Base-by-base conservation (phyloP, 2,329 filamentous ascomycete species). In the Neopestalotiopsis rosae region DNA sequence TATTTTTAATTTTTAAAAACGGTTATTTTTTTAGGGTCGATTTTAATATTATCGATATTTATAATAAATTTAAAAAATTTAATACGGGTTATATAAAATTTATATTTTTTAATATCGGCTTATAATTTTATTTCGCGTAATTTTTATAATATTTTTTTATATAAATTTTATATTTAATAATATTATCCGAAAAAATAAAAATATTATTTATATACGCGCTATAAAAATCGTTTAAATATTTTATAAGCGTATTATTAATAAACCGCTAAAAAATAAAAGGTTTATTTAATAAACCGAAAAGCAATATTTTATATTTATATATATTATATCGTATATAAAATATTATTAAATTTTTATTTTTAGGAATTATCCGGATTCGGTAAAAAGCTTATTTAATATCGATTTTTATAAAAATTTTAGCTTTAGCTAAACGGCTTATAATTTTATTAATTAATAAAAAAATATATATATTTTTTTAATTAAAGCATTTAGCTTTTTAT, bases 231-330 rank as follows among this genome's bases (percentile, higher is more conserved):
- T 69, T 65, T 32, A 69, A 42, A 57, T 67, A 67, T 2, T 69
- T 28, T 2, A 67, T 17, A 30, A 69, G 63, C 4, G 42, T 45
- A 10, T 65, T 45, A 45, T 67, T 67, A 64, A 67, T 67, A 63
- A 45, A 68, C 10, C 28, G 7, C 65, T 67, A 61, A 61, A 69
- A 69, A 40, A n/a, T 61, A 20, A 52, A 49, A 1, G 57, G 24
- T 49, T 17, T n/a, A 17, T 65, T 68, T 57, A 40, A 20, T 57
- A 69, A 65, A 5, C n/a, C n/a, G 12, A 69, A 69, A 1, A 6
- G 7, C 0, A 69, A 30, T 32, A 69, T 24, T 58, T 69, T 62
- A 65, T 67, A 69, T 57, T 67, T 67, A 67, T 67, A 69, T 14
- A 32, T 38, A 17, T 30, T 20, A n/a, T 67, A 69, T 58, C n/a